Base-by-base conservation (phyloP, 805 yeast genomes). In the Teunomyces gatunensis region DNA sequence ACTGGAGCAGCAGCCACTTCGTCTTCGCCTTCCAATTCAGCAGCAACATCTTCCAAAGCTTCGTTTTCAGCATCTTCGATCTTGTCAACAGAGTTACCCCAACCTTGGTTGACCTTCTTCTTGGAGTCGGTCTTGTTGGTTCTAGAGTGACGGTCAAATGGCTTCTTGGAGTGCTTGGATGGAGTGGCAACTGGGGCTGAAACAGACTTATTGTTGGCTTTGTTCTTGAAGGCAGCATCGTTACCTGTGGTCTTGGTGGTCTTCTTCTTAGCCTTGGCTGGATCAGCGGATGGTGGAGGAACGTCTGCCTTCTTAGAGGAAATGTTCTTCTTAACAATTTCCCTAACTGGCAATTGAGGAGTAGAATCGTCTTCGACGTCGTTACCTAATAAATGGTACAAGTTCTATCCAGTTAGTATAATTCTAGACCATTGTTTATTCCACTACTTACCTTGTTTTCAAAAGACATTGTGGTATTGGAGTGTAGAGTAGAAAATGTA, bases 221-320 rank as follows among this genome's bases (percentile, higher is more conserved):
- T 61, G 59, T 72, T 66, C 77, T 81, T 84, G 79, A 84, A 73
- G 54, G 95, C 96, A 60, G 89, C 96, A 65, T 89, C 96, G 78
- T 89, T 90, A 71, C 94, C 96, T 60, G 89, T 73, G 49, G 85
- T 75, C 69, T 78, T 78, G 64, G 84, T 77, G 72, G 80, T 80
- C 75, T 74, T 75, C 73, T 80, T 85, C 73, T 80, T 85, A 58
- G 95, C 89, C 71, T 77, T 84, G 59, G 88, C 73, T 68, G 89
- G 84, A 77, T 84, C 85, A 55, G 94, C 90, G 56, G 85, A 79
- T 58, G 91, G 80, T 63, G 94, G 91, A 51, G 94, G 82, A 52
- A 75, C 83, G 67, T 88, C 96, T 52, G 83, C 70, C 80, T 91
- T 91, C 82, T 87, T 89, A 65, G 94, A 84, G 53, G 96, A 83